A percentile compares a stretch with the other conserved stretches of the same genome.
Evolutionary conservation across 1,139 yeast genomes (phyloP).

Genomic region (Kurtzmaniella natalensis): DNA sequence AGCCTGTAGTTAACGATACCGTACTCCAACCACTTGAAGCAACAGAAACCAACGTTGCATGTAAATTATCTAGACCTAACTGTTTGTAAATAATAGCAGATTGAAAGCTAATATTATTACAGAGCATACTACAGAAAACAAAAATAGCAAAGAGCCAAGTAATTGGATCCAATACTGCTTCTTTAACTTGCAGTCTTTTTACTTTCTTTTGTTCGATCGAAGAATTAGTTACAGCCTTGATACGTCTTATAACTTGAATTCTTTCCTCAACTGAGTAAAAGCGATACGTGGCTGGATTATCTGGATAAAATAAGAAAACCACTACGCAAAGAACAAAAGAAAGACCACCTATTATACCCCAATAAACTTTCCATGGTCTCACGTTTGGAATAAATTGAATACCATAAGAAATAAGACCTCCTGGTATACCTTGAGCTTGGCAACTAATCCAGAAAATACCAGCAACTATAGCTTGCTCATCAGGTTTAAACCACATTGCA

Average conservation of each 20-base stretch:
- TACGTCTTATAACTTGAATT: conserved; percentile 37
- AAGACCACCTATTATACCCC: conserved; percentile 35
- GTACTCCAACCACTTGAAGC: conserved; percentile 39
- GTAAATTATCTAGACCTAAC: conserved; percentile 35
- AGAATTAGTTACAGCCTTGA: conserved; percentile 24
- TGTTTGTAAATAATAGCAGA: conserved; percentile 32
- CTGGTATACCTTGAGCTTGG: conserved; percentile 34
- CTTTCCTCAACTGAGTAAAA: conserved; percentile 31
- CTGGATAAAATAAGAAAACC: conserved; percentile 29
- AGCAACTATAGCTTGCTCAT: conserved; percentile 30
- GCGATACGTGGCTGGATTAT: conserved; percentile 34
- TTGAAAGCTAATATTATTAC: conserved; percentile 37
- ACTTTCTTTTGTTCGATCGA: conserved; percentile 37
- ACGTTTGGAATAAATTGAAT: conserved; percentile 20
- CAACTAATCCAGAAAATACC: conserved; percentile 39
- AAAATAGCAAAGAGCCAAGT: conserved; percentile 33
- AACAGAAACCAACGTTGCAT: conserved; percentile 43
- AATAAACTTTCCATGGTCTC: conserved; percentile 31
- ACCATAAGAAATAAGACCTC: conserved; percentile 39
- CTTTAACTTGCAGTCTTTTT: conserved; percentile 32
- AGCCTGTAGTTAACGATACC: conserved; percentile 24
- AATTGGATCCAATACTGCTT: conserved; percentile 36
- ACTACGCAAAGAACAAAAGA: conserved; percentile 24
- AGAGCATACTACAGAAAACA: conserved; percentile 30
- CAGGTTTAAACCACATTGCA: conserved; percentile 33